Evolutionary conservation across 73 alveolate genomes (phyloP), one percentile per base, ranked within the genome.

Genomic region (Halteria grandinella): DNA sequence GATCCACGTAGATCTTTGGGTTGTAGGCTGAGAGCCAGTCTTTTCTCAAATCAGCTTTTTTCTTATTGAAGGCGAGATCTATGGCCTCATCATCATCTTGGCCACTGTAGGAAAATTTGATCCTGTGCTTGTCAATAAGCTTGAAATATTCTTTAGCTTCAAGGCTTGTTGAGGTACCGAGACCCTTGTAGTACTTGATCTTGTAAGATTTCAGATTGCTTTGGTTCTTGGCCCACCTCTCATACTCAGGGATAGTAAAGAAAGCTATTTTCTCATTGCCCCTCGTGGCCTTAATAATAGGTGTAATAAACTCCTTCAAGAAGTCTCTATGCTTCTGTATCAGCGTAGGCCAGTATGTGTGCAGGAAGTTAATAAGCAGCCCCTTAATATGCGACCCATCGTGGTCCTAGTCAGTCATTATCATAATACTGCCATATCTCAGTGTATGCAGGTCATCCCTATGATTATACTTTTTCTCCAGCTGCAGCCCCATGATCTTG

Each of bases 341-440:
- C 57, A 98, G 82, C 18, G 97, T 81, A 0, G 99, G 99, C 99
- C 99, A 98, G 78, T 96, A 98, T 54, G 88, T 86, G 58, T 98
- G 98, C 36, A 98, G 86, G 74, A 98, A 89, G 83, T 98, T 97
- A 71, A 98, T 96, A 49, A 98, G 87, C 51, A 98, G 95, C 45
- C 99, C 99, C 83, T 97, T 97, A 57, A 97, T 97, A 88, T 97
- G 99, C 44, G 98, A 93, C 24, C 99, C 99, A 89, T 97, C 99
- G 78, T 93, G 98, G 90, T 97, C 99, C 80, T 97, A 95, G 79
- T 97, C 99, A 37, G 99, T 97, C 99, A 97, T 97, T 50, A 97
- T 97, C 97, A 97, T 95, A 8, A 97, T 84, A 53, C 95, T 90
- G 0, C 99, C 99, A 85, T 97, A 97, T 83, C 99, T 84, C 84